Conservation (phyloP, 2,329 filamentous ascomycete species). For the Claviceps pazoutovae region DNA sequence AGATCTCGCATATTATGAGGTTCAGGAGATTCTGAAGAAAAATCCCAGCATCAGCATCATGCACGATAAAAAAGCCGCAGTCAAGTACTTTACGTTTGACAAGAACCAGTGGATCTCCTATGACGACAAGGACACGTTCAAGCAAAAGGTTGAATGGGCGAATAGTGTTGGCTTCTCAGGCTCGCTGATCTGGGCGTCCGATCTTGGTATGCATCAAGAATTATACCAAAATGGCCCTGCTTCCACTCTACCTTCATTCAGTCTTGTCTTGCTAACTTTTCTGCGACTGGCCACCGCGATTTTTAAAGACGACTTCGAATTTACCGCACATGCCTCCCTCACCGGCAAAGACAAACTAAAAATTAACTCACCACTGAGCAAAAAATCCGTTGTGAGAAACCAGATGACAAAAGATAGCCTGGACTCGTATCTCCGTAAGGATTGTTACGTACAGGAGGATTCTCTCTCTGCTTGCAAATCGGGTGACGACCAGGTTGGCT, state of each 20-base stretch:
- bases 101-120: slow-evolving; percentile 10
- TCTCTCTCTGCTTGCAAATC: background rate
- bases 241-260: too few relatives aligned
- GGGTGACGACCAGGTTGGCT: background rate
- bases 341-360: background rate
- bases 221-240: too few relatives aligned
- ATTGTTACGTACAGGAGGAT: slow-evolving; percentile 1
- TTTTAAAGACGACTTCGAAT: background rate
- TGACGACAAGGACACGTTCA: slow-evolving; percentile 9
- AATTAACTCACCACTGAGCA: background rate
- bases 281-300: too few relatives aligned
- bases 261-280: background rate
- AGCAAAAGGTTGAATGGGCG: slow-evolving; percentile 10
- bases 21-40: slow-evolving; percentile 9
- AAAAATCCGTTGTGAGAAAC: background rate
- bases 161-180: slow-evolving; percentile 8
- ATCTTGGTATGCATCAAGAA: slow-evolving; percentile 4
- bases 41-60: slow-evolving; percentile 7
- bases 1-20: slow-evolving; percentile 9
- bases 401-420: background rate
- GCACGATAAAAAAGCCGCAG: slow-evolving; percentile 9
- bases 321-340: background rate
- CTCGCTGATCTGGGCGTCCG: slow-evolving; percentile 11
- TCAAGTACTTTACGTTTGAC: slow-evolving; percentile 10
- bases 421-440: background rate